Percentiles rank a stretch among this genome's conserved stretches.
phyloP scores from a whole-genome alignment of 345 rosid species.

The Iberis pinnata region DNA sequence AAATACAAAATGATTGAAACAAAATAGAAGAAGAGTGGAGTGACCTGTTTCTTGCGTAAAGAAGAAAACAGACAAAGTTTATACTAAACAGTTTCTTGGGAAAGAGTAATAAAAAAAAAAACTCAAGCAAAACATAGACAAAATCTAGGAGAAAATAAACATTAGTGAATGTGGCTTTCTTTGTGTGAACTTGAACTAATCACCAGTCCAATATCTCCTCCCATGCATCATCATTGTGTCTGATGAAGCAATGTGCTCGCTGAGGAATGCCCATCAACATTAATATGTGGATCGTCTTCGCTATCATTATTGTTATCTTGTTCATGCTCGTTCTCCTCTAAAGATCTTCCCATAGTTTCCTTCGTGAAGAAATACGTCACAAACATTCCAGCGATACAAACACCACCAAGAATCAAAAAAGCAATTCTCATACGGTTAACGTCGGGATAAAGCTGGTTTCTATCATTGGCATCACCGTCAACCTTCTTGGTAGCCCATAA shows the following conservation, averaged over 20 bases:
- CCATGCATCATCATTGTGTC: background rate
- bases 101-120: background rate
- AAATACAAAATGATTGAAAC: no score
- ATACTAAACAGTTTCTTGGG: constrained; percentile 5
- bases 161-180: background rate
- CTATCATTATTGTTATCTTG: background rate
- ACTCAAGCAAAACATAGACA: background rate
- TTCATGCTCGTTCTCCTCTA: constrained; percentile 55
- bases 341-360: constrained; percentile 66
- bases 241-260: constrained; percentile 19
- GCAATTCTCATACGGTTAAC: constrained; percentile 31
- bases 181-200: constrained; percentile 3
- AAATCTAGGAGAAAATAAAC: background rate
- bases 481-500: constrained; percentile 37
- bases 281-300: constrained; percentile 14
- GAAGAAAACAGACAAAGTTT: no score
- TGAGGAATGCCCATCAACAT: constrained; percentile 17
- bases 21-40: no score
- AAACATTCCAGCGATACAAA: constrained; percentile 47
- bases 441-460: constrained; percentile 2
- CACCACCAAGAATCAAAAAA: constrained; percentile 39
- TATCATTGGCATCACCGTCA: background rate
- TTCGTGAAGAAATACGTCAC: constrained; percentile 43
- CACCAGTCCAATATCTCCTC: background rate
- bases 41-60: no score